Base-by-base conservation (phyloP, 23 red algal genomes). In the Gracilariopsis chorda region DNA sequence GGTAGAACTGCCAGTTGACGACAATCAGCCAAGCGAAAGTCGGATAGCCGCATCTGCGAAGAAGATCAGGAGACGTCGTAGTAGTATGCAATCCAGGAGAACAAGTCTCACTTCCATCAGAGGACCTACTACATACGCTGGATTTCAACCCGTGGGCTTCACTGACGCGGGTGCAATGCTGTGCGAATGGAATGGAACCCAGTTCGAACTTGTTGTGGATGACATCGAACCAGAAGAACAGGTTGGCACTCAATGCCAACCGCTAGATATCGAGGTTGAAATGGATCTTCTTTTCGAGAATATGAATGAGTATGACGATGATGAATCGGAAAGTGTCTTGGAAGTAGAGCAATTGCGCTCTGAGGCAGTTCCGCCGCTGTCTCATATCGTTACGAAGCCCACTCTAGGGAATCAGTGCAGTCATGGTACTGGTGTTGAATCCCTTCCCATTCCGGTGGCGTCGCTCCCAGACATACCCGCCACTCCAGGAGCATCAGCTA, bases 241-340 rank as follows among this genome's bases (percentile, higher is more conserved):
- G 14, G 62, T 53, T 3, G 82, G 82, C 3, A 69, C 62, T 10
- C 82, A 86, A 71, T 86, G 82, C 39, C 63, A 61, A 53, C 60
- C 82, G 17, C 33, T 65, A 17, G 82, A 86, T 41, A 86, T 86
- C n/a, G 82, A 86, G 6, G 82, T 51, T 27, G 82, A 68, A 53
- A 86, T 86, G 82, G 82, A 86, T 86, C 46, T 71, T 53, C 62
- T 86, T 17, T 86, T 86, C 47, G 82, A 61, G 16, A 51, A 64
- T 23, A 44, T 86, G 59, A 43, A 70, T 28, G 57, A 61, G 30
- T 58, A 24, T 27, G 58, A 30, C 43, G 37, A 51, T 5, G 58
- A 68, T 2, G 35, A 45, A 16, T 24, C 21, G 27, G 63, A 86
- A n/a, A 68, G 82, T 41, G 48, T 57, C 3, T 70, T 49, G 82